Evolutionary conservation across 1,284 basidiomycete species (phyloP).

Genomic region (Neotropicomus parvogracilis): DNA sequence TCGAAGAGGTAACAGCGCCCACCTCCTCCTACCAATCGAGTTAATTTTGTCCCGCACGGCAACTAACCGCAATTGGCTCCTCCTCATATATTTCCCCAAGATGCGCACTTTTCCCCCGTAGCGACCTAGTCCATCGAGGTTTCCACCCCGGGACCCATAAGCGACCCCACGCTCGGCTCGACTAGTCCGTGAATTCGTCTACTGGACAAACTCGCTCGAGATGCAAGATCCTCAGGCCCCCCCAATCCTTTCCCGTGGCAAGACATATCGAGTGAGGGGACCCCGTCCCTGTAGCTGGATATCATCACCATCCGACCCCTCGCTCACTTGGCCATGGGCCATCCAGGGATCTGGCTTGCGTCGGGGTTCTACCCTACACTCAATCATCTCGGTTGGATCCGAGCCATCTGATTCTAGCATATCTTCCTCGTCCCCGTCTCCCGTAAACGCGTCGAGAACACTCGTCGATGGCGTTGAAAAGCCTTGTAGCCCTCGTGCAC

Average conservation of each 20-base stretch:
- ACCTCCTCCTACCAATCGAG: neutral
- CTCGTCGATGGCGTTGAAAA: slow-evolving; percentile 8
- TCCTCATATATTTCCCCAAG: slow-evolving; percentile 22
- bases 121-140: slow-evolving; percentile 5
- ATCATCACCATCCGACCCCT: slow-evolving; percentile 19
- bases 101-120: slow-evolving; percentile 17
- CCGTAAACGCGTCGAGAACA: slow-evolving; percentile 4
- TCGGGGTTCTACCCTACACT: slow-evolving; percentile 19
- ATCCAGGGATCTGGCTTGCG: slow-evolving; percentile 12
- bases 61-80: slow-evolving; percentile 3
- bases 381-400: slow-evolving; percentile 20
- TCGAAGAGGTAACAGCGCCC: slow-evolving; percentile 14
- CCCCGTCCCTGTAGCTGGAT: slow-evolving; percentile 32
- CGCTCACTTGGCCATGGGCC: slow-evolving; percentile 25
- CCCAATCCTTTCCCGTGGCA: slow-evolving; percentile 10
- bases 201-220: neutral
- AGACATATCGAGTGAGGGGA: slow-evolving; percentile 22
- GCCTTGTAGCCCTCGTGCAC: slow-evolving; percentile 1
- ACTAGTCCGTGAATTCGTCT: neutral
- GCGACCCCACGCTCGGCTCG: neutral
- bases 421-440: slow-evolving; percentile 20
- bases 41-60: slow-evolving; percentile 9
- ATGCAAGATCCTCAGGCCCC: slow-evolving; percentile 19
- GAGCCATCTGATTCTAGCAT: slow-evolving; percentile 13
- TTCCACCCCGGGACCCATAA: slow-evolving; percentile 6